Evolutionary conservation across 805 yeast species (phyloP), one percentile per base, ranked within the genome.

Genomic region (Spathaspora arborariae): DNA sequence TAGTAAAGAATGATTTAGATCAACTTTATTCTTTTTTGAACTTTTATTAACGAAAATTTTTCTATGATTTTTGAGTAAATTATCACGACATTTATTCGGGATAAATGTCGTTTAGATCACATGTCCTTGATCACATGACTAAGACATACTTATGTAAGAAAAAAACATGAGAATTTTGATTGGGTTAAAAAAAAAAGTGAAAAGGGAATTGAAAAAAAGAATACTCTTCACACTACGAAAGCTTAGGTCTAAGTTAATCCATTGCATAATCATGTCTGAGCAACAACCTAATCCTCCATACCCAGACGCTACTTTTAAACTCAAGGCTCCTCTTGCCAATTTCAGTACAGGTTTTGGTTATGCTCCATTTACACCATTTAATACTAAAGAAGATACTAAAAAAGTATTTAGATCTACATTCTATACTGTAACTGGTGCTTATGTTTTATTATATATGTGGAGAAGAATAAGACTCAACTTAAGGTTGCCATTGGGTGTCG

Each of bases 281-380:
- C 16, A 6, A 13, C 16, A 30, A 3, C 35, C 16, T 30, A 30
- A 30, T 30, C n/a, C n/a, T n/a, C n/a, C n/a, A n/a, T 30, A 13
- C 3, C 35, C 35, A 30, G 70, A 67, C 55, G 61, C 75, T 44
- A 64, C 70, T 18, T 57, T 61, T 60, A 70, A 70, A 51, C 65
- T 63, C 61, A 76, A 76, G 22, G 61, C 64, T 42, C 74, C 76
- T 19, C 70, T 72, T 51, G 71, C 62, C 44, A 71, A 68, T 59
- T 50, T 70, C 50, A 48, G 62, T 49, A 64, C 63, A 45, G 65
- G 72, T 38, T 54, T 58, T 41, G 75, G 72, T 1, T 75, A 76
- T 53, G 75, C 80, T 16, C 53, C 66, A 36, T 82, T 75, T 71
- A 63, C 62, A 48, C 84, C 85, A 27, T 71, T 81, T 26, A 81